A percentile compares a stretch with the other conserved stretches of the same genome.
phyloP scores from a whole-genome alignment of 164 flowering plant species.

The Vitis labrusca region DNA sequence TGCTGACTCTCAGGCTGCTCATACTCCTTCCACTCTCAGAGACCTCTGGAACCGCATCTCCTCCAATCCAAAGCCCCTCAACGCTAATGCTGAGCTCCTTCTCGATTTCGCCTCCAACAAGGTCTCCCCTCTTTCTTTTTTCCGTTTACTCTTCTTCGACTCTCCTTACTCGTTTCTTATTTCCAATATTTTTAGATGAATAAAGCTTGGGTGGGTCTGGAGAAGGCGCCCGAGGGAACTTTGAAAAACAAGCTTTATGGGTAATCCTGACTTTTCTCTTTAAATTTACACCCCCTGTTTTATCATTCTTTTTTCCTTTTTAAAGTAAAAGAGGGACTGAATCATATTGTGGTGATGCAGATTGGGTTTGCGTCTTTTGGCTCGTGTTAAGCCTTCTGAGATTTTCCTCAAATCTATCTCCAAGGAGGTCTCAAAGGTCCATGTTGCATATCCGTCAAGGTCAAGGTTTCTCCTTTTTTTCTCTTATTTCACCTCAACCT shows the following conservation, averaged over 20 bases:
- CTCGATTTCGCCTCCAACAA: slow-evolving; percentile 67
- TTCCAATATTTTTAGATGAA: slow-evolving; percentile 56
- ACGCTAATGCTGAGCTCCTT: slow-evolving; percentile 58
- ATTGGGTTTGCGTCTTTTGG: slow-evolving; percentile 64
- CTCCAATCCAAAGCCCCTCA: slow-evolving; percentile 33
- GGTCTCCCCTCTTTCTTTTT: slow-evolving; percentile 33
- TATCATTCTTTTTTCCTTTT: not conserved
- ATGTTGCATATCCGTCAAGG: slow-evolving; percentile 77
- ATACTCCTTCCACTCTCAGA: slow-evolving; percentile 46
- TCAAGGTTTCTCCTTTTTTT: slow-evolving; percentile 49
- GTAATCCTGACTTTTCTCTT: slow-evolving; percentile 26
- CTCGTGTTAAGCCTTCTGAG: slow-evolving; percentile 91
- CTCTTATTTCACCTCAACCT: too few species aligned
- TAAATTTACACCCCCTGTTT: not conserved
- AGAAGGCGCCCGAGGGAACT: slow-evolving; percentile 75
- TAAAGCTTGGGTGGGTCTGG: slow-evolving; percentile 72
- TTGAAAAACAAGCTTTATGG: slow-evolving; percentile 75
- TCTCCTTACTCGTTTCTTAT: not conserved
- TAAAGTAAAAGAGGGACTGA: not conserved
- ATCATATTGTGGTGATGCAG: slow-evolving; percentile 30
- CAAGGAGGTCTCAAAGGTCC: slow-evolving; percentile 66
- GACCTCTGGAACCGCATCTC: slow-evolving; percentile 63
- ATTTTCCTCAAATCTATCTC: slow-evolving; percentile 80
- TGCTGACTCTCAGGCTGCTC: slow-evolving; percentile 28
- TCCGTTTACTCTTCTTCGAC: too few species aligned